Conservation (phyloP, 768 basidiomycete species). For the Tremella fuciformis region DNA sequence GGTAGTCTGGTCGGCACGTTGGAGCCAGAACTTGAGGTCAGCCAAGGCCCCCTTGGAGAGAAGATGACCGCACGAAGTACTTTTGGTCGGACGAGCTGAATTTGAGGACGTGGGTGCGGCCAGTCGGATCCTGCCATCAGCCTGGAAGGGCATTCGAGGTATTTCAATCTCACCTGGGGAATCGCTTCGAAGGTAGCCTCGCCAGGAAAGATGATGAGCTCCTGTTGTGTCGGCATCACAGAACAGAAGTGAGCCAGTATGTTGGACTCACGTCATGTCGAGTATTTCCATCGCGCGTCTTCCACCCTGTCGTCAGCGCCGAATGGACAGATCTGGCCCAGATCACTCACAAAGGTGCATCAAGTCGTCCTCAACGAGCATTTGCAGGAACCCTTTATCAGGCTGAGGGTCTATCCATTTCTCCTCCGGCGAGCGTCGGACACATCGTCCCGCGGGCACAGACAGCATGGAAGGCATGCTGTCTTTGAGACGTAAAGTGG, state of each 20-base stretch:
- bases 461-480: conserved; percentile 53
- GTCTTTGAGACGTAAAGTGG: too few species aligned
- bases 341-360: conserved; percentile 67
- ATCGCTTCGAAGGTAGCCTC: conserved; percentile 81
- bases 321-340: conserved; percentile 62
- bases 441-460: conserved; percentile 41
- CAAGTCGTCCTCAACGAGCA: conserved; percentile 43
- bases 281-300: conserved; percentile 18
- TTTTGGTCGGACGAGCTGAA: conserved; percentile 85
- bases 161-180: conserved; percentile 54
- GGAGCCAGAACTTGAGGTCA: conserved; percentile 48
- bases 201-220: conserved; percentile 79
- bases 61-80: conserved; percentile 67
- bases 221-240: conserved; percentile 55
- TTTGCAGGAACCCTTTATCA: conserved; percentile 45
- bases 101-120: conserved; percentile 80
- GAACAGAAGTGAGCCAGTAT: not conserved
- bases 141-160: not conserved
- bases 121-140: conserved; percentile 55
- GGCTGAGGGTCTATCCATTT: conserved; percentile 49
- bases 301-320: conserved; percentile 59
- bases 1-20: conserved; percentile 25
- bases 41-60: not conserved
- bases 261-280: conserved; percentile 36
- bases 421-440: conserved; percentile 30